Conservation (phyloP, 495 filamentous ascomycete genomes). For the Penicilliopsis zonata region DNA sequence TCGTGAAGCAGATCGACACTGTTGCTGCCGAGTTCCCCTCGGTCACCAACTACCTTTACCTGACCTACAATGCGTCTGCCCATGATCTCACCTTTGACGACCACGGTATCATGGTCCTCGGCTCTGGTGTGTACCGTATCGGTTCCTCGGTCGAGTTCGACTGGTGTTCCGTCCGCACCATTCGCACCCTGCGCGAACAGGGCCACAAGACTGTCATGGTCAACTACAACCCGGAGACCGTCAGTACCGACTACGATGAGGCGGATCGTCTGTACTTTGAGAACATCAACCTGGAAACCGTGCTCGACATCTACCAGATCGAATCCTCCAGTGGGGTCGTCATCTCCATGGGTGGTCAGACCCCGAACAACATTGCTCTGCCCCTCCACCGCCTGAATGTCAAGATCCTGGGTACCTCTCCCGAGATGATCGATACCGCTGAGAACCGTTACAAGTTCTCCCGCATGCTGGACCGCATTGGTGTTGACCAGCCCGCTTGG, state of each 20-base stretch:
- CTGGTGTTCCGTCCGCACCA: slow-evolving; percentile 96
- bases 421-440: slow-evolving; percentile 96
- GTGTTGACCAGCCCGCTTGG: slow-evolving; percentile 93
- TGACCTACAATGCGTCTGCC: slow-evolving; percentile 87
- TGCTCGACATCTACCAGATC: slow-evolving; percentile 90
- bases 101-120: slow-evolving; percentile 88
- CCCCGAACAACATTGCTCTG: slow-evolving; percentile 95
- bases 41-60: slow-evolving; percentile 91
- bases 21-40: slow-evolving; percentile 95
- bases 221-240: slow-evolving; percentile 93
- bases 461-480: slow-evolving; percentile 88
- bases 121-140: slow-evolving; percentile 95
- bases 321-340: slow-evolving; percentile 85
- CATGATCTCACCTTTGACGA: slow-evolving; percentile 80
- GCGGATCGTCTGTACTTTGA: slow-evolving; percentile 94
- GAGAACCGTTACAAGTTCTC: slow-evolving; percentile 99
- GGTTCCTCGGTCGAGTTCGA: slow-evolving; percentile 98
- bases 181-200: slow-evolving; percentile 79
- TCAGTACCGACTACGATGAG: slow-evolving; percentile 93
- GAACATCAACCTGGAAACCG: slow-evolving; percentile 89
- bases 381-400: slow-evolving; percentile 80
- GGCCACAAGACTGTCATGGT: slow-evolving; percentile 97
- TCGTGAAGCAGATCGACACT: slow-evolving; percentile 97
- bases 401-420: slow-evolving; percentile 86
- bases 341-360: slow-evolving; percentile 96